Percentiles rank a stretch among this genome's conserved stretches.
Evolutionary conservation across 2,329 filamentous ascomycete genomes (phyloP).

Genomic region (Aspergillus oerlinghausenensis): DNA sequence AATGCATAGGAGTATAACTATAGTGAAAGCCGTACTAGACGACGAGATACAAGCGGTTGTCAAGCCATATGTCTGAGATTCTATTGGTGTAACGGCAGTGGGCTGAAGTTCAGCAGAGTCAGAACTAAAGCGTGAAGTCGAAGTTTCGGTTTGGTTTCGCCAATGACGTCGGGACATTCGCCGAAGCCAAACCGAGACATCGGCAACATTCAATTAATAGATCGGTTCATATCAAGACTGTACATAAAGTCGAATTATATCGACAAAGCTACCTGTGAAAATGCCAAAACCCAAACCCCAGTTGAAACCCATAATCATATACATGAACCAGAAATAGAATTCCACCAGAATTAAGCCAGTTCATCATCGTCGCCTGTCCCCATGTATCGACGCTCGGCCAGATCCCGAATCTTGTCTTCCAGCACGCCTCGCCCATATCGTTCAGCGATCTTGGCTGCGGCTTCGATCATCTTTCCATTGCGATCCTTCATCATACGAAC

Average conservation of each 20-base stretch:
- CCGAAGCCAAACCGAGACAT: background rate
- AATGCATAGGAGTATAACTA: background rate
- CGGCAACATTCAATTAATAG: background rate
- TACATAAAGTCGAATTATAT: background rate
- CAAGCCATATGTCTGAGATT: slow-evolving; percentile 2
- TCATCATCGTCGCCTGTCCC: slow-evolving; percentile 55
- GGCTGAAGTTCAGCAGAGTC: background rate
- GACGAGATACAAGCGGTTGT: background rate
- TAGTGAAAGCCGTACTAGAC: slow-evolving; percentile 4
- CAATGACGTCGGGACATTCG: slow-evolving; percentile 3
- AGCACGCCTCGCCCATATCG: slow-evolving; percentile 76
- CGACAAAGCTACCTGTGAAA: background rate
- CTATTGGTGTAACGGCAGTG: background rate
- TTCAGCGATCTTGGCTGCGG: slow-evolving; percentile 82
- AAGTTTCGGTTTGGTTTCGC: background rate
- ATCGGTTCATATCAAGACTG: background rate
- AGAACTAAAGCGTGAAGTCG: background rate
- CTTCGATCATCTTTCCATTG: slow-evolving; percentile 84
- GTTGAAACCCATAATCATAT: background rate
- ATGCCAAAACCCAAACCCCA: background rate
- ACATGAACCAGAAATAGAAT: background rate
- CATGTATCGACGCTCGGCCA: slow-evolving; percentile 66
- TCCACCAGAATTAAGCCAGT: slow-evolving; percentile 23
- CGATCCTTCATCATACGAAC: slow-evolving; percentile 80
- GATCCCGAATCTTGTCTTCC: slow-evolving; percentile 82